phyloP scores from a whole-genome alignment of 768 basidiomycete genomes.

The Boletus reticulatus region DNA sequence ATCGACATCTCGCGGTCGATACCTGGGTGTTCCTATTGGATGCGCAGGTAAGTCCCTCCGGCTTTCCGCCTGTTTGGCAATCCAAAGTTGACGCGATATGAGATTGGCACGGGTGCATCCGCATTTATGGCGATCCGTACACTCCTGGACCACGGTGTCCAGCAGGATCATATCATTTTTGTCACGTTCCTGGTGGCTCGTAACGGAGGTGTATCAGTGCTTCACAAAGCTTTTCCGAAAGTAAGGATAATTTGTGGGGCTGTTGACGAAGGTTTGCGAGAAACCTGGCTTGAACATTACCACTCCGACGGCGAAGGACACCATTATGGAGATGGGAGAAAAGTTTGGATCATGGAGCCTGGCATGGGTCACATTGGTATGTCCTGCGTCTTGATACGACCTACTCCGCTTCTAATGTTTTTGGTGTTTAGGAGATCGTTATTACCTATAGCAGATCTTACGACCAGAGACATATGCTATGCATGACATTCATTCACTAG shows the following conservation, averaged over 20 bases:
- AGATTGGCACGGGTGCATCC: conserved; percentile 93
- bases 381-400: conserved; percentile 10
- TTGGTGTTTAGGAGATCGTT: conserved; percentile 36
- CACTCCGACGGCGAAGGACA: conserved; percentile 42
- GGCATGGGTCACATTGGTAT: conserved; percentile 88
- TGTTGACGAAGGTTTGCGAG: conserved; percentile 74
- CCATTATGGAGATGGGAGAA: conserved; percentile 49
- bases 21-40: conserved; percentile 88
- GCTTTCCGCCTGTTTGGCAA: not conserved
- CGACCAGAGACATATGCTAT: not conserved
- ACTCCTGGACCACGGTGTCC: conserved; percentile 89
- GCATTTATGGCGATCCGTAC: conserved; percentile 95
- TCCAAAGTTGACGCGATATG: not conserved
- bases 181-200: conserved; percentile 86
- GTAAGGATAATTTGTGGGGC: conserved; percentile 85
- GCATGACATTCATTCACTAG: conserved; percentile 5
- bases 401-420: not conserved
- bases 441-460: conserved; percentile 33
- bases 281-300: conserved; percentile 66
- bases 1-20: conserved; percentile 58
- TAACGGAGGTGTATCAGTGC: conserved; percentile 72
- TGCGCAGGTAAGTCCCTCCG: conserved; percentile 57
- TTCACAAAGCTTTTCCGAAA: conserved; percentile 79
- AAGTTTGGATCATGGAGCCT: conserved; percentile 82
- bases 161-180: conserved; percentile 82